Percentiles rank a stretch among this genome's conserved stretches.
phyloP scores from a whole-genome alignment of 306 rosid genomes.

The Cercis canadensis region DNA sequence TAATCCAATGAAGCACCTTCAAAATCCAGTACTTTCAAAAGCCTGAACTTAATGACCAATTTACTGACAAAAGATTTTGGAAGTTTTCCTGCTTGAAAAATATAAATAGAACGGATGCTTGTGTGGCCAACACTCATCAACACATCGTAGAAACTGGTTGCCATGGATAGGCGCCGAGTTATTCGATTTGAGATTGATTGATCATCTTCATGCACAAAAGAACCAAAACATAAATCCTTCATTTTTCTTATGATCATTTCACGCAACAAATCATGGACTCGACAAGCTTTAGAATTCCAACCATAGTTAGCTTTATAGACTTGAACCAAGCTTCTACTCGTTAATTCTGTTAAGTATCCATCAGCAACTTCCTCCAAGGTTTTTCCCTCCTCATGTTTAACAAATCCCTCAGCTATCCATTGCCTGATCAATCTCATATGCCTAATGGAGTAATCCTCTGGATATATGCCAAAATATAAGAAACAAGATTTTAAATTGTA shows the following conservation, averaged over 20 bases:
- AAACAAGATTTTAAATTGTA: too few species aligned
- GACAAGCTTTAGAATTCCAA: not conserved
- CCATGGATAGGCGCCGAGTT: too few species aligned
- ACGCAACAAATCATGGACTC: not conserved
- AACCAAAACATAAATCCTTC: not conserved
- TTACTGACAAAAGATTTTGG: not conserved
- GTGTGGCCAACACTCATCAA: too few species aligned
- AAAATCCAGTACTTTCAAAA: conserved; percentile 16
- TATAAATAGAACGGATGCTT: too few species aligned
- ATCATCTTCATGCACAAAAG: too few species aligned
- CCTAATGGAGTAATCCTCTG: conserved; percentile 1
- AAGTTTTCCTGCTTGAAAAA: not conserved
- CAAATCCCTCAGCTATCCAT: too few species aligned
- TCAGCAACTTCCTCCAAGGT: too few species aligned
- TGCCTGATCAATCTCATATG: too few species aligned
- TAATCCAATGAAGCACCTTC: not conserved
- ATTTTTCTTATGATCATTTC: not conserved
- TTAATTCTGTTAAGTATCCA: too few species aligned
- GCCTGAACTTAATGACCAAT: not conserved
- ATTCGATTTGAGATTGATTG: too few species aligned
- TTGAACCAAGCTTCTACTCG: conserved; percentile 23
- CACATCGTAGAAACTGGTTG: too few species aligned
- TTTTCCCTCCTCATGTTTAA: too few species aligned
- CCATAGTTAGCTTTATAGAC: not conserved
- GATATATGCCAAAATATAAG: conserved; percentile 6